These are phyloP conservation scores for Thraustotheca clavata DNA, from an alignment of 352 stramenopile genomes.

Conservation along the genomic window DNA sequence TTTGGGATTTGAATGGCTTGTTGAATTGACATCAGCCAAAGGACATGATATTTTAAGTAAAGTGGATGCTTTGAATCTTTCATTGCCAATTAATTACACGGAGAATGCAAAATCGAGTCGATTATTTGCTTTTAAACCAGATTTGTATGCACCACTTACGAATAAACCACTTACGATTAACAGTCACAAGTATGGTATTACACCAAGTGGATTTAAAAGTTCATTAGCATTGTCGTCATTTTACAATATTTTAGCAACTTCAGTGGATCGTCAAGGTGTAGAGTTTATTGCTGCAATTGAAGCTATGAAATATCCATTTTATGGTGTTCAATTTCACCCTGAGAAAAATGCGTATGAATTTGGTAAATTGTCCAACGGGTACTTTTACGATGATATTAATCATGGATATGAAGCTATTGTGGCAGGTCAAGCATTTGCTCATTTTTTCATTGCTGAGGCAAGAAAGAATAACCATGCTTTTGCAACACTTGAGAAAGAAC, in stretches of 20 bases:
- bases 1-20: conserved; percentile 67
- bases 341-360: conserved; percentile 90
- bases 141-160: conserved; percentile 37
- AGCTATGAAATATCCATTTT: conserved; percentile 73
- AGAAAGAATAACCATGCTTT: conserved; percentile 61
- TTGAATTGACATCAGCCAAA: conserved; percentile 41
- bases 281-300: conserved; percentile 87
- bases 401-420: conserved; percentile 55
- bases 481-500: conserved; percentile 35
- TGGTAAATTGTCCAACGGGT: conserved; percentile 45
- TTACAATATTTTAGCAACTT: conserved; percentile 49
- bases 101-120: conserved; percentile 32
- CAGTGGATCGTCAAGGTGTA: conserved; percentile 47
- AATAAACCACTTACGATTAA: conserved; percentile 62
- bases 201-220: conserved; percentile 33
- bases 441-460: conserved; percentile 67
- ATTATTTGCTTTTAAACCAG: conserved; percentile 33
- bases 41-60: not conserved
- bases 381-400: conserved; percentile 75
- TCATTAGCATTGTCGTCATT: conserved; percentile 41
- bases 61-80: conserved; percentile 60
- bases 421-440: conserved; percentile 48
- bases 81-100: conserved; percentile 69
- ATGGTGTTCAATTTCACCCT: conserved; percentile 87
- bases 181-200: conserved; percentile 60